Evolutionary conservation across 305 asterid genomes (phyloP).

Genomic region (Salvia sclarea): DNA sequence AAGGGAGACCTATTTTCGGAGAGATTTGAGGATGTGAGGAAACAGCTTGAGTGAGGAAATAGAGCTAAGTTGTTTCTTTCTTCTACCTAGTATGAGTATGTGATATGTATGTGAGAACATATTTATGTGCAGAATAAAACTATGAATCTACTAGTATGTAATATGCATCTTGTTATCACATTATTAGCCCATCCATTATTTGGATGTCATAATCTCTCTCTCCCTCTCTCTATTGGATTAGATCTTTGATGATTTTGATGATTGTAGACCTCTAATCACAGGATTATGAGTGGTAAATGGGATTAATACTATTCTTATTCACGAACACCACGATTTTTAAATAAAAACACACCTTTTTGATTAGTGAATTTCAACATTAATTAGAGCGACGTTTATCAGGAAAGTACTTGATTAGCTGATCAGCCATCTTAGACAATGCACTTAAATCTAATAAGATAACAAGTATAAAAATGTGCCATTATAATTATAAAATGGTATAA

Average conservation of each 20-base stretch:
- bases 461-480: too few relatives aligned
- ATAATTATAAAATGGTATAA: too few relatives aligned
- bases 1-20: slow-evolving; percentile 32
- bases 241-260: background rate
- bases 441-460: too few relatives aligned
- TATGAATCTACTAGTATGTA: slow-evolving; percentile 20
- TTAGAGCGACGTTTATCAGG: too few relatives aligned
- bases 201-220: background rate
- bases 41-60: slow-evolving; percentile 23
- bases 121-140: slow-evolving; percentile 33
- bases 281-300: too few relatives aligned
- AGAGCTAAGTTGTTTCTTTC: slow-evolving; percentile 9
- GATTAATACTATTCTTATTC: too few relatives aligned
- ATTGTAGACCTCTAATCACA: too few relatives aligned
- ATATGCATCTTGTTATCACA: background rate
- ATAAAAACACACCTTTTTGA: too few relatives aligned
- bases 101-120: slow-evolving; percentile 23
- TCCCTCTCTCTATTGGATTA: background rate
- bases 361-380: too few relatives aligned
- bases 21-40: slow-evolving; percentile 27
- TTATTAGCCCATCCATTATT: background rate
- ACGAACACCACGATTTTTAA: too few relatives aligned
- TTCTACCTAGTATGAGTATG: slow-evolving; percentile 18
- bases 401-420: too few relatives aligned
- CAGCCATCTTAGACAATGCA: too few relatives aligned